Conservation (phyloP, 345 rosid species). For the Erucastrum elatum region DNA sequence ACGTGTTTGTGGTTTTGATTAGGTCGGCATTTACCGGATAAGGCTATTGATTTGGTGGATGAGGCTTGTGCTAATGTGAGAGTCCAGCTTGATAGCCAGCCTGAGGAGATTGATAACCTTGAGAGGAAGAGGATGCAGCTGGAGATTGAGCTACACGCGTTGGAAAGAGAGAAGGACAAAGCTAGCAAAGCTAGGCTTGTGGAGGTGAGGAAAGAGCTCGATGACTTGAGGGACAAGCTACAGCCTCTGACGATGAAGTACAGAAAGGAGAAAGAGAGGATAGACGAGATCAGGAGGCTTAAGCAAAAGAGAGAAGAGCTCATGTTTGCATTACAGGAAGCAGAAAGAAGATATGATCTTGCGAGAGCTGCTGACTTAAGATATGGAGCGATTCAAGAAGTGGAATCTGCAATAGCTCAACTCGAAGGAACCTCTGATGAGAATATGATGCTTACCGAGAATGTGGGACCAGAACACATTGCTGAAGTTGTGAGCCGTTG, state of each 20-base stretch:
- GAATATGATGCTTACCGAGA: conserved; percentile 76
- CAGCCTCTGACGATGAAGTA: conserved; percentile 89
- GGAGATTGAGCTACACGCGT: conserved; percentile 85
- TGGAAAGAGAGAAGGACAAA: conserved; percentile 92
- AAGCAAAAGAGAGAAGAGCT: conserved; percentile 88
- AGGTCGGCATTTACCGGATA: conserved; percentile 93
- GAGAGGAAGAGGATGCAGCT: conserved; percentile 85
- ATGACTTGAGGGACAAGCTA: conserved; percentile 86
- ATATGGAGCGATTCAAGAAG: conserved; percentile 84
- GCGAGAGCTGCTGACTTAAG: conserved; percentile 89
- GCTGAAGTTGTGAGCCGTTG: conserved; percentile 93
- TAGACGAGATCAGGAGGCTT: conserved; percentile 79
- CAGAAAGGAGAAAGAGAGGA: conserved; percentile 82
- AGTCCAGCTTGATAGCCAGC: conserved; percentile 97
- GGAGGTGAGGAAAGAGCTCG: conserved; percentile 88
- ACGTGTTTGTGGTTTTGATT: background rate
- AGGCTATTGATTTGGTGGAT: conserved; percentile 91
- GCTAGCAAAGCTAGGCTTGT: conserved; percentile 84
- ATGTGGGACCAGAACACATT: conserved; percentile 86
- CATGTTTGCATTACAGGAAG: conserved; percentile 69
- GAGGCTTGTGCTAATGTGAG: conserved; percentile 95
- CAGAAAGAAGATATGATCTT: conserved; percentile 83
- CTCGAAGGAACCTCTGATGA: conserved; percentile 66
- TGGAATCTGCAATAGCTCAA: conserved; percentile 66
- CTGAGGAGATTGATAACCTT: conserved; percentile 89